Percentiles rank a stretch among this genome's conserved stretches.
phyloP scores from a whole-genome alignment of 139 green algal species.

The Chlorella sp. region DNA sequence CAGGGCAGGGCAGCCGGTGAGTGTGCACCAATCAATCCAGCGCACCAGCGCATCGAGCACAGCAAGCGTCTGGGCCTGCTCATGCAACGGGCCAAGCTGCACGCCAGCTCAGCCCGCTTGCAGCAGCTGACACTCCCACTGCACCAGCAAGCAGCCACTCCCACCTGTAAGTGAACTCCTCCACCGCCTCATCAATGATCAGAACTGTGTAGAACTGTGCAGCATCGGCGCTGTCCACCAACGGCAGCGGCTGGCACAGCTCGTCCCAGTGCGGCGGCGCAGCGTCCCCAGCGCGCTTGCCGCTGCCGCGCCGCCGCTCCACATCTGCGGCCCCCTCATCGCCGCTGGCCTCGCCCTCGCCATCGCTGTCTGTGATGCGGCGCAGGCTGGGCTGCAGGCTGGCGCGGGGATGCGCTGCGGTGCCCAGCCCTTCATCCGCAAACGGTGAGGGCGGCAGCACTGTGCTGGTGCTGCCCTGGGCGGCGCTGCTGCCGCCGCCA shows the following conservation, averaged over 20 bases:
- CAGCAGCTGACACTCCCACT: too few species aligned
- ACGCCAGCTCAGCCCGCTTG: too few species aligned
- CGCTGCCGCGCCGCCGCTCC: background rate
- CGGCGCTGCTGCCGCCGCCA: background rate
- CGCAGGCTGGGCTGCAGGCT: background rate
- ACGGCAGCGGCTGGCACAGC: conserved; percentile 14
- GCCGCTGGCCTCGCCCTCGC: background rate
- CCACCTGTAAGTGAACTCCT: conserved; percentile 22
- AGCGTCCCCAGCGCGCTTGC: background rate
- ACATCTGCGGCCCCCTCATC: background rate
- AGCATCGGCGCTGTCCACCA: background rate
- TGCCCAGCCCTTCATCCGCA: too few species aligned
- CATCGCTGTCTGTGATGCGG: background rate
- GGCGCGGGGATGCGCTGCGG: too few species aligned
- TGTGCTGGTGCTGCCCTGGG: background rate
- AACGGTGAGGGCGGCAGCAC: too few species aligned
- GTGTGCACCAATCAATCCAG: too few species aligned
- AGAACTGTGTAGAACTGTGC: conserved; percentile 33
- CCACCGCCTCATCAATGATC: conserved; percentile 1
- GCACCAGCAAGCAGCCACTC: too few species aligned
- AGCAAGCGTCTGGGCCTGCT: too few species aligned
- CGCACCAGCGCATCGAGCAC: background rate
- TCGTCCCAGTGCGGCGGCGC: background rate
- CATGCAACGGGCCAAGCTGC: too few species aligned
- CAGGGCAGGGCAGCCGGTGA: too few species aligned